Evolutionary conservation across 75 land plant species (phyloP), one percentile per base, ranked within the genome.

Genomic region (Picea sitchensis): DNA sequence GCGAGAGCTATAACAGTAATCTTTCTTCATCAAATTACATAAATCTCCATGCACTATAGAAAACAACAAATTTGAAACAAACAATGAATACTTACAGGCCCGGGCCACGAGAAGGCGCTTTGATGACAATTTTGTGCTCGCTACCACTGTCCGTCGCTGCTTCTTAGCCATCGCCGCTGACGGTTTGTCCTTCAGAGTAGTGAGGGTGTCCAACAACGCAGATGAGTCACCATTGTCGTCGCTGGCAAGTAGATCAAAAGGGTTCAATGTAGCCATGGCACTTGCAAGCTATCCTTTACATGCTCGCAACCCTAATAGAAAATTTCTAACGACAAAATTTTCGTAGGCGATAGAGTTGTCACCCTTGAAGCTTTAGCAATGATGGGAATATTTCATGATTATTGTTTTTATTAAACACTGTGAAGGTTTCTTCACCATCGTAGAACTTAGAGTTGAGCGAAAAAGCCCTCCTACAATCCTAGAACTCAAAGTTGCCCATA

Each of bases 41-140:
- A n/a, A n/a, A n/a, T n/a, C n/a, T n/a, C n/a, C n/a, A n/a, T n/a
- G n/a, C n/a, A n/a, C n/a, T n/a, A n/a, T n/a, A n/a, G n/a, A n/a
- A n/a, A n/a, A n/a, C n/a, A n/a, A n/a, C n/a, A n/a, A n/a, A n/a
- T n/a, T n/a, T n/a, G n/a, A n/a, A n/a, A n/a, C n/a, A n/a, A n/a
- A n/a, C n/a, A n/a, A n/a, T n/a, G n/a, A n/a, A n/a, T n/a, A n/a
- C n/a, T n/a, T n/a, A n/a, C n/a, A n/a, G 18, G 90, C 82, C 82
- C 86, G 87, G 11, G 90, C 65, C 2, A 90, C 92, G 30, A 90
- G 90, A 30, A 85, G 83, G 44, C 90, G 94, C 88, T 88, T 90
- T 79, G 94, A 62, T 15, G 82, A 67, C 64, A 75, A 38, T 65
- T 87, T 87, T 31, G 26, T 9, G 14, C 34, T 13, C 77, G 82